Base-by-base conservation (phyloP, 2,329 filamentous ascomycete species). In the Xylogone sp. region DNA sequence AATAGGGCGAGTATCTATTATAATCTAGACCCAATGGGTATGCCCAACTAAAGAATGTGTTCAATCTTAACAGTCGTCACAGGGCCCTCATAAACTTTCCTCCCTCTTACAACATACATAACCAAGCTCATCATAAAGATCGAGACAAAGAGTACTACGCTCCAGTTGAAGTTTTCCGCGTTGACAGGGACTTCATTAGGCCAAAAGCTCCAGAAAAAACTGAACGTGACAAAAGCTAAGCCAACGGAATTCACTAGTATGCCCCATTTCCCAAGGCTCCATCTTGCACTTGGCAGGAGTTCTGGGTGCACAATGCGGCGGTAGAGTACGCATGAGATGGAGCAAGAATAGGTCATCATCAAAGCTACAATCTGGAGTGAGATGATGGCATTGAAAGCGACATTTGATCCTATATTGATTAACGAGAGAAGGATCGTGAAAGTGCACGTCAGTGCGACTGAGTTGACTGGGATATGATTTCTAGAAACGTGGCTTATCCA, bases 321-420 rank as follows among this genome's bases (percentile, higher is more conserved):
- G 52, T 66, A 68, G 49, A 75, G 64, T n/a, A 77, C 61, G 51
- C 73, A 69, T 10, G 62, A 49, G 45, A 73, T 66, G 16, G 72
- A 72, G 43, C 77, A 65, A 34, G 78, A 67, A 58, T 79, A 79
- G 12, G 73, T 75, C 20, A 69, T 69, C 46, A 78, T 72, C 7
- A 79, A 67, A 1, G 73, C 71, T 22, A 68, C 72, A 43, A 77
- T 68, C 43, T 73, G 72, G 18, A 80, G 67, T 2, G 75, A 77
- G 13, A 74, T 70, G 52, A 79, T 71, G 50, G 73, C 75, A 56
- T 78, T 76, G 61, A 79, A 76, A 7, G 75, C 77, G 2, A 71
- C 70, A 2, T 68, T 62, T 10, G 71, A 77, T 39, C 73, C 76
- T 53, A 78, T 72, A 62, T 75, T 76, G 65, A 78, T 78, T n/a